phyloP scores from a whole-genome alignment of 441 rosid genomes.

The Pelargonium australe region DNA sequence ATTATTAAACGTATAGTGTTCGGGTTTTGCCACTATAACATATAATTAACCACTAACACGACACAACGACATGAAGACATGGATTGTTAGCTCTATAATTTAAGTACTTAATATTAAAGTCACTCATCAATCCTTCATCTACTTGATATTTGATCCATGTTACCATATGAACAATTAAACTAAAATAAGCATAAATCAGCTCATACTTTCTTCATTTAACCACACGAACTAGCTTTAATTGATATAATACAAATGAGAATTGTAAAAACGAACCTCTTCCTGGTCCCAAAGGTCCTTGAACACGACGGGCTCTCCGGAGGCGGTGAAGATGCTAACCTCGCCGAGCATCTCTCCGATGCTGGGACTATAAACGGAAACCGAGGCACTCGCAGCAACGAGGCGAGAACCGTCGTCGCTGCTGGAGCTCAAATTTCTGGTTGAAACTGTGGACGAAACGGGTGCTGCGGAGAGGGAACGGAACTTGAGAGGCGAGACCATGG shows the following conservation, averaged over 20 bases:
- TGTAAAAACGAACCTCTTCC: constrained; percentile 30
- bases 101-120: neutral
- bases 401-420: constrained; percentile 11
- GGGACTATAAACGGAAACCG: constrained; percentile 27
- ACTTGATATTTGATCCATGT: no score
- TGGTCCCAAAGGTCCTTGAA: constrained; percentile 80
- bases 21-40: no score
- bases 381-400: constrained; percentile 25
- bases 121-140: no score
- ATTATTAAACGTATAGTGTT: no score
- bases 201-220: neutral
- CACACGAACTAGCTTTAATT: neutral
- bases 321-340: constrained; percentile 53
- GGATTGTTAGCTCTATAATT: neutral
- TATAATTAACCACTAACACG: neutral
- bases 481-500: neutral
- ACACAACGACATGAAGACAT: no score
- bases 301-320: constrained; percentile 45
- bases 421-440: neutral
- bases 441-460: neutral
- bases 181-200: neutral
- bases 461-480: neutral
- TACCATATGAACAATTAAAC: neutral
- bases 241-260: neutral
- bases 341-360: constrained; percentile 43